These are phyloP conservation scores for Veloboletus limbatus DNA, from an alignment of 1,284 basidiomycete species.

Conservation along the genomic window DNA sequence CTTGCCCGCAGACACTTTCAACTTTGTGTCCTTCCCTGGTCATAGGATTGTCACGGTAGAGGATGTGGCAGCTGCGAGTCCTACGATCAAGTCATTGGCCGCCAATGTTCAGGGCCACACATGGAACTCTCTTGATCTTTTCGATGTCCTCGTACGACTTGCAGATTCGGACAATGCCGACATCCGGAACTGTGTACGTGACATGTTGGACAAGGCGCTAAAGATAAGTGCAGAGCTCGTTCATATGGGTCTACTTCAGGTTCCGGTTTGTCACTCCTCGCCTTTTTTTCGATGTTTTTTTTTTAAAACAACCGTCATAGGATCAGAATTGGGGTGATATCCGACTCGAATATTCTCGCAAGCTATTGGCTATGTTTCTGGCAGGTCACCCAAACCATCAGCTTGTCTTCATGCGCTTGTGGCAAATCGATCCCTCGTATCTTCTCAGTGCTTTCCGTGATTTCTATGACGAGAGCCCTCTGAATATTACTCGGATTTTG, in stretches of 20 bases:
- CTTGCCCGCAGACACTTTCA: conserved; percentile 87
- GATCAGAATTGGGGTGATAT: conserved; percentile 87
- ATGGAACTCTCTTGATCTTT: conserved; percentile 93
- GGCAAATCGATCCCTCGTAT: conserved; percentile 85
- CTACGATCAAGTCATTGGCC: conserved; percentile 83
- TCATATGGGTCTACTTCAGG: conserved; percentile 89
- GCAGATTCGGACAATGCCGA: conserved; percentile 71
- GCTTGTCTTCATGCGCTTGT: conserved; percentile 94
- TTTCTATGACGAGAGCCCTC: conserved; percentile 89
- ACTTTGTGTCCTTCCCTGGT: conserved; percentile 82
- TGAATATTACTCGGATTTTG: conserved; percentile 91
- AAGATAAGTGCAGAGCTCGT: conserved; percentile 94
- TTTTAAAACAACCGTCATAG: conserved; percentile 28
- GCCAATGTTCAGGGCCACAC: conserved; percentile 85
- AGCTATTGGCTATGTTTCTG: conserved; percentile 88
- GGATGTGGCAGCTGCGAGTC: conserved; percentile 77
- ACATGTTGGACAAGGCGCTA: conserved; percentile 90
- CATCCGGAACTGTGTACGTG: conserved; percentile 72
- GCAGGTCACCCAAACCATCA: conserved; percentile 92
- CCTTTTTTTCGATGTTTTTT: background rate
- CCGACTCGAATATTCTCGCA: conserved; percentile 82
- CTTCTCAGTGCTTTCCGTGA: conserved; percentile 86
- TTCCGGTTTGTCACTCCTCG: conserved; percentile 54
- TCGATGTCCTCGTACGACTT: conserved; percentile 81
- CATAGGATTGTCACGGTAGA: conserved; percentile 82